These are phyloP conservation scores for Penicillium sp. DNA, from an alignment of 2,329 filamentous ascomycete genomes.

Conservation along the genomic window DNA sequence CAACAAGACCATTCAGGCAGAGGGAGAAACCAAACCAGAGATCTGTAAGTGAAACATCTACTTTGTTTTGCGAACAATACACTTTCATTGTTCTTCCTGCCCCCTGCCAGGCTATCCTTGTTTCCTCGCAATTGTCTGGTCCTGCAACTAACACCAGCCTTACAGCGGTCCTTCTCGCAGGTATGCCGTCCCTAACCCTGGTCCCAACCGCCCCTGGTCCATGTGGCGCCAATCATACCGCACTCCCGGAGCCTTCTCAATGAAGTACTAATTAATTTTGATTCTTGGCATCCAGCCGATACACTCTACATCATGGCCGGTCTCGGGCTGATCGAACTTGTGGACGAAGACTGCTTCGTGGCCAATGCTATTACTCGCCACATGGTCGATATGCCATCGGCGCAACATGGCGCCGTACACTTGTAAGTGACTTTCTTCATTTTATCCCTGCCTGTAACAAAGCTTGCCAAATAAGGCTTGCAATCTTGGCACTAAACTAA, in stretches of 20 bases:
- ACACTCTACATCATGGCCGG: constrained; percentile 46
- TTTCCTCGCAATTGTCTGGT: not conserved
- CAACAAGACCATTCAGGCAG: constrained; percentile 23
- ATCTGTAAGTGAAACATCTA: constrained; percentile 32
- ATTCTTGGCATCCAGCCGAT: constrained; percentile 37
- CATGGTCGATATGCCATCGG: constrained; percentile 42
- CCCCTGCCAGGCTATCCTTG: not conserved
- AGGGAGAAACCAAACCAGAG: constrained; percentile 23
- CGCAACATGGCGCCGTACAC: constrained; percentile 46
- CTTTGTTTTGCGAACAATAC: not conserved
- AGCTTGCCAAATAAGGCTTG: not conserved
- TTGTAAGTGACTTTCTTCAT: constrained; percentile 36
- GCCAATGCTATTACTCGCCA: constrained; percentile 45
- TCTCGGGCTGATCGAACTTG: constrained; percentile 42
- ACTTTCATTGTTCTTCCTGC: not conserved
- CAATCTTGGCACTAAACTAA: not conserved
- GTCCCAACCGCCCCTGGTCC: not conserved
- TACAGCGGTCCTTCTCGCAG: constrained; percentile 10
- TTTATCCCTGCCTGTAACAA: not conserved
- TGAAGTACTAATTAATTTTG: not conserved
- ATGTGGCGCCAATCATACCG: constrained; percentile 1
- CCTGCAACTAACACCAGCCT: constrained; percentile 5
- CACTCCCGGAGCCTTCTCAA: not conserved
- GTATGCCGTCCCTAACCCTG: constrained; percentile 1
- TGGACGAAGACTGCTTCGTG: constrained; percentile 39